phyloP scores from a whole-genome alignment of 768 basidiomycete species.

The Mycena vulgaris region DNA sequence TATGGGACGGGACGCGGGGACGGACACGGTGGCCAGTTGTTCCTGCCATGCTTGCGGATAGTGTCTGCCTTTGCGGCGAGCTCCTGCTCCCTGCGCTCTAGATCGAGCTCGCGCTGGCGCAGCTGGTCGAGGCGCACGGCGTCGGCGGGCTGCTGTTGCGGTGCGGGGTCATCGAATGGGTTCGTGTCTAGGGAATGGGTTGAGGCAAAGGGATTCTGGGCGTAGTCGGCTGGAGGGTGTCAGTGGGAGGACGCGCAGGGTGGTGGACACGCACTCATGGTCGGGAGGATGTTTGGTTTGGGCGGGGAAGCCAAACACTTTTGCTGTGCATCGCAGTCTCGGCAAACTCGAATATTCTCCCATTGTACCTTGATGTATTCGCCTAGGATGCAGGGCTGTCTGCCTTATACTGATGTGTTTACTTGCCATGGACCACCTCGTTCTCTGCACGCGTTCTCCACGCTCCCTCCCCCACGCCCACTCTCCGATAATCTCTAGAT shows the following conservation, averaged over 20 bases:
- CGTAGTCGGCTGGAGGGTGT: conserved; percentile 50
- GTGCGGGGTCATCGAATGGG: conserved; percentile 90
- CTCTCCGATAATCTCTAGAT: too few relatives aligned
- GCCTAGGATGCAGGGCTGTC: too few relatives aligned
- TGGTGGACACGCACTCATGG: conserved; percentile 17
- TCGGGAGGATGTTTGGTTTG: neutral
- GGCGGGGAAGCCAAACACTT: neutral
- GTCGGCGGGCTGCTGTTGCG: conserved; percentile 54
- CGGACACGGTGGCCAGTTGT: conserved; percentile 96
- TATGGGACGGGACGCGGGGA: conserved; percentile 40
- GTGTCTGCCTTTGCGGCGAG: conserved; percentile 78
- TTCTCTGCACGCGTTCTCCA: too few relatives aligned
- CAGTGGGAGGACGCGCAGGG: neutral
- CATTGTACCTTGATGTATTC: too few relatives aligned
- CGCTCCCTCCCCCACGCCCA: too few relatives aligned
- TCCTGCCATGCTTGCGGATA: conserved; percentile 82
- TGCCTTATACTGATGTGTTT: too few relatives aligned
- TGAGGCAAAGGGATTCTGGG: conserved; percentile 88
- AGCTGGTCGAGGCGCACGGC: conserved; percentile 74
- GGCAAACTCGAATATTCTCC: too few relatives aligned
- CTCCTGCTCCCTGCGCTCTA: conserved; percentile 85
- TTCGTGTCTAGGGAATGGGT: conserved; percentile 89
- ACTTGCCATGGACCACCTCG: too few relatives aligned
- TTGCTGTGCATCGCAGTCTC: too few relatives aligned
- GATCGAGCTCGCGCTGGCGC: conserved; percentile 83